These are phyloP conservation scores for Phyllosticta citribraziliensis DNA, from an alignment of 2,329 filamentous ascomycete species.

Conservation along the genomic window DNA sequence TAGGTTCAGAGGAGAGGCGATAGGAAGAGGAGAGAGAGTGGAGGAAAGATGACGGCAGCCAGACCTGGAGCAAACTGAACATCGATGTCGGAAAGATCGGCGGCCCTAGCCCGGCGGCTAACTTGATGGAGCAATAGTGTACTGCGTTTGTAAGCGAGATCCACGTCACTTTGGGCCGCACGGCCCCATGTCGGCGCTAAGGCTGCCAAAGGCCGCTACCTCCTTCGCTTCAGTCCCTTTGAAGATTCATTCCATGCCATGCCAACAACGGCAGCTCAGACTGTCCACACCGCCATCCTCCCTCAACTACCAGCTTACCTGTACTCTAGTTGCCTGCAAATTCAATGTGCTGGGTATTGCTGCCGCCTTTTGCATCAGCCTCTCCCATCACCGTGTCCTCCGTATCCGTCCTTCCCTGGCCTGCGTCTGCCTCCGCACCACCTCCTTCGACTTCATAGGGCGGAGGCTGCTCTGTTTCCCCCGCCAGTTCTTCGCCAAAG, in stretches of 20 bases:
- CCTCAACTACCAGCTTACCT: neutral
- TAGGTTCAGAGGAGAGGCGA: neutral
- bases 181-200: neutral
- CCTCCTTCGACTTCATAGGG: neutral
- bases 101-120: neutral
- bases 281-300: neutral
- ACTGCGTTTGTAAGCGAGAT: neutral
- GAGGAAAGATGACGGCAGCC: neutral
- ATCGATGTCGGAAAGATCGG: neutral
- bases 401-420: slow-evolving; percentile 1
- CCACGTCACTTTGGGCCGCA: neutral
- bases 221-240: neutral
- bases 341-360: slow-evolving; percentile 4
- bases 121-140: neutral
- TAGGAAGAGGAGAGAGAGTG: neutral
- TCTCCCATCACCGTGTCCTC: neutral
- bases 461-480: slow-evolving; percentile 7
- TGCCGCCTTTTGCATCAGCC: neutral
- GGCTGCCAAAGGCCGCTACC: neutral
- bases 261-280: neutral
- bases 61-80: neutral
- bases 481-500: slow-evolving; percentile 23
- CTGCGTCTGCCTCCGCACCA: neutral
- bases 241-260: neutral
- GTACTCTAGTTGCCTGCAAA: slow-evolving; percentile 1